Evolutionary conservation across 2,329 filamentous ascomycete genomes (phyloP).

Genomic region (Nemania sp.): DNA sequence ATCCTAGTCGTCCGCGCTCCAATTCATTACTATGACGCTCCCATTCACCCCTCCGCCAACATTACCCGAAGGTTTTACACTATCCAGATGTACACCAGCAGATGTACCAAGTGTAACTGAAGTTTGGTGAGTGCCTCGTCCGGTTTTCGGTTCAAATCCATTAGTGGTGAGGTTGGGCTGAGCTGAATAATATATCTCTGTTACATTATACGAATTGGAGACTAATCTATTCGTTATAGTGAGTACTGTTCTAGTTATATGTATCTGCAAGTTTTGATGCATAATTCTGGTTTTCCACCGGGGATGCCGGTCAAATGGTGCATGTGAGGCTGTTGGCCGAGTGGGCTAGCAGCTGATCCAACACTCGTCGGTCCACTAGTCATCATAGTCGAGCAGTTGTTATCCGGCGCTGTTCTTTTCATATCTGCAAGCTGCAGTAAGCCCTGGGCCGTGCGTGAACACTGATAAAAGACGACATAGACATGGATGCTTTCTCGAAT

Average conservation of each 20-base stretch:
- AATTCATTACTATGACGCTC: slow-evolving; percentile 6
- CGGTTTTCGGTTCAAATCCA: not conserved
- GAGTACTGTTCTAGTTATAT: not conserved
- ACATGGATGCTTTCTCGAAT: slow-evolving; percentile 34
- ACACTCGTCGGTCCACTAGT: too few species aligned
- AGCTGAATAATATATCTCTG: too few species aligned
- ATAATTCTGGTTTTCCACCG: too few species aligned
- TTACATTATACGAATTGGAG: not conserved
- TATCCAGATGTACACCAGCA: slow-evolving; percentile 32
- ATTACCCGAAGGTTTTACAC: slow-evolving; percentile 28
- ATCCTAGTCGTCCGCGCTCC: not conserved
- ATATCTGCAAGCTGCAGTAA: not conserved
- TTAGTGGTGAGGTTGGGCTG: not conserved
- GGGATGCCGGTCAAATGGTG: not conserved
- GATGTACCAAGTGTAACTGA: slow-evolving; percentile 30
- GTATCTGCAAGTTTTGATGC: too few species aligned
- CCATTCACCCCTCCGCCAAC: slow-evolving; percentile 17
- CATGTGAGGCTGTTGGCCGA: not conserved
- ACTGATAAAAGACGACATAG: slow-evolving; percentile 17
- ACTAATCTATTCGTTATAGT: slow-evolving; percentile 2
- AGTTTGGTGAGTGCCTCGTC: slow-evolving; percentile 31
- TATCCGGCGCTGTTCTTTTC: too few species aligned
- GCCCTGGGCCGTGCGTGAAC: not conserved
- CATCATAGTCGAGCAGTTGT: too few species aligned
- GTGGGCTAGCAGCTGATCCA: not conserved